Evolutionary conservation across 2,329 filamentous ascomycete species (phyloP).

Genomic region (Cladophialophora exuberans): DNA sequence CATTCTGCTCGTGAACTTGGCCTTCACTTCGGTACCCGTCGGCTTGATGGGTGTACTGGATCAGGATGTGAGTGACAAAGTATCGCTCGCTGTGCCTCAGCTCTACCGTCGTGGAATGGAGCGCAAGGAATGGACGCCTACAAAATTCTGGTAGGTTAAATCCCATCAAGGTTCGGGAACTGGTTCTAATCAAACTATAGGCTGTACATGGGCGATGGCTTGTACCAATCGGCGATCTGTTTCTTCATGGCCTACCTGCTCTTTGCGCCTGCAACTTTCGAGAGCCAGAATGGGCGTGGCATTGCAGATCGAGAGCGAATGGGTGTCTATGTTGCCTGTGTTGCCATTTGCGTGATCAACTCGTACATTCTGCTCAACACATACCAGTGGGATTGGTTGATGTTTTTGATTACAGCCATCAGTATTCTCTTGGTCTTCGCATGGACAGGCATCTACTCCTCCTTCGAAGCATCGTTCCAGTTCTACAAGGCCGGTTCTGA

Average conservation of each 20-base stretch:
- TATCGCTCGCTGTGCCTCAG: constrained; percentile 92
- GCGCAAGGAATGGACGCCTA: constrained; percentile 92
- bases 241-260: constrained; percentile 92
- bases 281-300: constrained; percentile 72
- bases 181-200: constrained; percentile 46
- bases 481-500: constrained; percentile 80
- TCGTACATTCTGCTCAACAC: constrained; percentile 94
- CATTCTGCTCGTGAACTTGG: constrained; percentile 93
- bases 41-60: constrained; percentile 96
- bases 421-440: constrained; percentile 89
- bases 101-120: constrained; percentile 95
- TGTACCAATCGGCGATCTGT: constrained; percentile 91
- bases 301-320: constrained; percentile 81
- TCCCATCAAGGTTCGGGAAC: background rate
- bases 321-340: constrained; percentile 83
- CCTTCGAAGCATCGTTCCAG: constrained; percentile 58
- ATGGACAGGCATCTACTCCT: constrained; percentile 89
- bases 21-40: constrained; percentile 93
- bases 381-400: constrained; percentile 98
- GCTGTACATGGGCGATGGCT: constrained; percentile 90
- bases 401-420: constrained; percentile 77
- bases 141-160: constrained; percentile 83
- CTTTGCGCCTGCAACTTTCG: constrained; percentile 69
- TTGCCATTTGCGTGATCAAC: constrained; percentile 86
- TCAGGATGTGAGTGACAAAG: constrained; percentile 92